phyloP scores from a whole-genome alignment of 495 filamentous ascomycete species.

The Friedmanniomyces endolithicus region DNA sequence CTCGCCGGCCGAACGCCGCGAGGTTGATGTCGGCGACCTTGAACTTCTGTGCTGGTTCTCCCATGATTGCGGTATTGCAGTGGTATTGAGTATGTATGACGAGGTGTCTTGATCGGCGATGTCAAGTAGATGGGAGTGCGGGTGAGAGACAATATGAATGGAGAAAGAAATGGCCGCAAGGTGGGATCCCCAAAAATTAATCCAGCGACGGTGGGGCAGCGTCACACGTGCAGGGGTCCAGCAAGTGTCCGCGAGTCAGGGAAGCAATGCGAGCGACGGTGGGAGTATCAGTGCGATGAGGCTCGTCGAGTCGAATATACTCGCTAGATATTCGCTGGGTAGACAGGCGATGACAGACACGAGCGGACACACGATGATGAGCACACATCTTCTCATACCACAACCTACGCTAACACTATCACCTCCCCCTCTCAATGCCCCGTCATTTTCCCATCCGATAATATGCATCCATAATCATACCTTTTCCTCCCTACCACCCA shows the following conservation, averaged over 20 bases:
- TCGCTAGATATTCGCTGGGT: too few relatives aligned
- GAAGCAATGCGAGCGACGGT: too few relatives aligned
- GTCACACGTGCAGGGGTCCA: too few relatives aligned
- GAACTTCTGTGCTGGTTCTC: slow-evolving; percentile 81
- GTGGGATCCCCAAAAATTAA: background rate
- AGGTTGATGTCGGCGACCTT: slow-evolving; percentile 97
- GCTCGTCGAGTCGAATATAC: too few relatives aligned
- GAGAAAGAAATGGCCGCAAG: background rate
- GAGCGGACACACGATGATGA: too few relatives aligned
- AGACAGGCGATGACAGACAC: too few relatives aligned
- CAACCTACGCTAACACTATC: background rate
- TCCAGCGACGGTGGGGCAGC: too few relatives aligned
- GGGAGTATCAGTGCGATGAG: too few relatives aligned
- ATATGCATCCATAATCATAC: background rate
- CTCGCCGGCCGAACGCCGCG: slow-evolving; percentile 95
- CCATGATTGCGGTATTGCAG: slow-evolving; percentile 32
- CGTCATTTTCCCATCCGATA: background rate
- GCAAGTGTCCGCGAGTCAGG: too few relatives aligned
- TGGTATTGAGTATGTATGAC: slow-evolving; percentile 1
- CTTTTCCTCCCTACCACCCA: background rate
- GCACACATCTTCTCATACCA: background rate
- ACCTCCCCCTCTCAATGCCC: background rate
- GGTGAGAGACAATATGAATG: too few relatives aligned
- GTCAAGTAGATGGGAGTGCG: too few relatives aligned
- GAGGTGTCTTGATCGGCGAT: background rate